Evolutionary conservation across 1,284 basidiomycete species (phyloP), one percentile per base, ranked within the genome.

Genomic region (Cutaneotrichosporon cyanovorans): DNA sequence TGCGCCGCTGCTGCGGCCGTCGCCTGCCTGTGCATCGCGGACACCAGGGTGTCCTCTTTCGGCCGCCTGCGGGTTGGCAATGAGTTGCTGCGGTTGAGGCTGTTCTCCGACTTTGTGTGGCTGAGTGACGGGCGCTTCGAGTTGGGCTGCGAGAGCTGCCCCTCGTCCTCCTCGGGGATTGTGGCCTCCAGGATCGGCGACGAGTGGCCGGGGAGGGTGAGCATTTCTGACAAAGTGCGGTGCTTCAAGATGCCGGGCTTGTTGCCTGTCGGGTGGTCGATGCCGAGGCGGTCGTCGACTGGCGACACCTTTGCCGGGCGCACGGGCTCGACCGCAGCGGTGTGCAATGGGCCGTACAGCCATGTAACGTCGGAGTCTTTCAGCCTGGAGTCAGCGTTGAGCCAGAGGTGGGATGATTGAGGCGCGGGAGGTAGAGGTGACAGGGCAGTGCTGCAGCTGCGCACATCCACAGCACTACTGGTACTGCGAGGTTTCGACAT

Each of bases 341-440:
- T 88, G 69, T 98, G 95, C 1, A 98, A 75, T 14, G 95, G 95
- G 0, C 93, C 93, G 64, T 98, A 98, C 2, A 98, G 79, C 93
- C 95, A 98, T 11, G 95, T 98, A 23, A 98, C 93, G 69, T 98
- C 93, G 21, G 88, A 92, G 73, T 98, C 95, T 71, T 98, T 98
- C 60, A 98, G 81, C 93, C 93, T 98, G 75, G 12, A 23, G 40
- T 32, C 23, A 37, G 23, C 19, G 32, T 12, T 25, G 38, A 22
- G 41, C 22, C n/a, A n/a, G n/a, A n/a, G n/a, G n/a, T n/a, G n/a
- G n/a, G n/a, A 38, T 30, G 42, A 43, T 34, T 45, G 35, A 42
- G 51, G n/a, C 52, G 52, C 39, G 15, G 37, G 40, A 22, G 2
- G n/a, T 30, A 18, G 19, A 19, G 40, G 21, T 41, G 40, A 33